Conservation (phyloP, 2,329 filamentous ascomycete species). For the Fusarium mexicanum region DNA sequence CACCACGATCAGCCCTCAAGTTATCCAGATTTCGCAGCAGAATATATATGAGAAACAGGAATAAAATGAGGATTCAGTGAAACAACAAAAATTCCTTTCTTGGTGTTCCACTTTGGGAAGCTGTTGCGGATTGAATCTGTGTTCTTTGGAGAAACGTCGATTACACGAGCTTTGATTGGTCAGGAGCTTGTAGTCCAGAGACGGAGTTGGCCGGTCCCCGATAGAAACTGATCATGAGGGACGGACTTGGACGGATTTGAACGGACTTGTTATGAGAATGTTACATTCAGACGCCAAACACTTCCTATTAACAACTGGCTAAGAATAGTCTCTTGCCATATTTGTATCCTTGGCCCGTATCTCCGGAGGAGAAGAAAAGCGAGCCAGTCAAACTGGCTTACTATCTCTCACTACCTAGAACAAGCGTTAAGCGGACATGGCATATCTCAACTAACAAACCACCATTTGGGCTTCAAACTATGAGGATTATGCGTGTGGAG, state of each 20-base stretch:
- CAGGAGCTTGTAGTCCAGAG: not conserved
- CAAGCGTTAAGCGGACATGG: not conserved
- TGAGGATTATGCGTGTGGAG: not conserved
- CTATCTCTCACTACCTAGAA: not conserved
- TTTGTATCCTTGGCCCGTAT: not conserved
- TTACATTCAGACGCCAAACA: not conserved
- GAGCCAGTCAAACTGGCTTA: not conserved
- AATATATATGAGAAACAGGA: not conserved
- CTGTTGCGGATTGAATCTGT: conserved; percentile 31
- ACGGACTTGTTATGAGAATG: conserved; percentile 7
- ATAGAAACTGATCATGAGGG: conserved; percentile 19
- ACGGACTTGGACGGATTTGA: conserved; percentile 19
- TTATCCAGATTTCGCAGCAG: not conserved
- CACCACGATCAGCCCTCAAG: not conserved
- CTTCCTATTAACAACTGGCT: too few species aligned
- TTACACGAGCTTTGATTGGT: conserved; percentile 28
- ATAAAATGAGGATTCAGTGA: not conserved
- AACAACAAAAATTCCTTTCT: conserved; percentile 12
- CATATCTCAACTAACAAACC: not conserved
- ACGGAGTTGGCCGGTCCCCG: conserved; percentile 38
- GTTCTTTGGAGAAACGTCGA: conserved; percentile 17
- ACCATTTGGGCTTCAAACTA: not conserved
- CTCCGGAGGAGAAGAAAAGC: not conserved
- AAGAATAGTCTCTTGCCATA: not conserved
- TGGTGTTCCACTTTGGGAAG: conserved; percentile 33